phyloP scores from a whole-genome alignment of 805 yeast species.

The Hanseniaspora guilliermondii region DNA sequence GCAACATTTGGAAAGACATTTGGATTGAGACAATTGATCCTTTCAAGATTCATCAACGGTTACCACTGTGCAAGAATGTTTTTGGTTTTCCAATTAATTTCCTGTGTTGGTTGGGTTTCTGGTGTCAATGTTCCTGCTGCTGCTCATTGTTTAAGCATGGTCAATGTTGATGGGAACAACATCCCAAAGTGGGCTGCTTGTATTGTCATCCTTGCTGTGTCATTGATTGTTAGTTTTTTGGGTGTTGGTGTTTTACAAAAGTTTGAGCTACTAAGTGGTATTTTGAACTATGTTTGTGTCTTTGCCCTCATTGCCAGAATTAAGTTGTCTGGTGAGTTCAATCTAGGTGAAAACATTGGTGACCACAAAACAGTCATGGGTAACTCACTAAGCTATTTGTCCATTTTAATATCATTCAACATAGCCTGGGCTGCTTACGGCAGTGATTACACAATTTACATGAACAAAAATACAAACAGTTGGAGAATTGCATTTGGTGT shows the following conservation, averaged over 20 bases:
- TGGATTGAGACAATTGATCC: conserved; percentile 78
- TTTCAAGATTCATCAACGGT: conserved; percentile 70
- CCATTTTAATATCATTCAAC: conserved; percentile 74
- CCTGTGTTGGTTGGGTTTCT: conserved; percentile 93
- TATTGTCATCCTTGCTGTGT: conserved; percentile 51
- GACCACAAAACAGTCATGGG: conserved; percentile 65
- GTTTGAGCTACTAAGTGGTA: conserved; percentile 82
- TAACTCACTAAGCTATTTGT: conserved; percentile 65
- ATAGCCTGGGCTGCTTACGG: conserved; percentile 93
- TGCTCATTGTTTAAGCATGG: conserved; percentile 55
- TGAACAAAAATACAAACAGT: conserved; percentile 52
- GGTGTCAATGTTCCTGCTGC: conserved; percentile 85
- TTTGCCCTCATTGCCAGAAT: conserved; percentile 69
- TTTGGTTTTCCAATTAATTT: conserved; percentile 62
- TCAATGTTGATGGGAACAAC: conserved; percentile 41
- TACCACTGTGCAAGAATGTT: conserved; percentile 62
- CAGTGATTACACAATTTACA: conserved; percentile 82
- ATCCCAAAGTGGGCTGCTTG: conserved; percentile 90
- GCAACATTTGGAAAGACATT: conserved; percentile 72
- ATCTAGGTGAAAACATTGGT: conserved; percentile 34
- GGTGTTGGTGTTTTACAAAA: conserved; percentile 72
- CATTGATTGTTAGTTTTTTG: conserved; percentile 66
- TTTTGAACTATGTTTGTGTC: conserved; percentile 64
- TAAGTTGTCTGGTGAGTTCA: conserved; percentile 52
- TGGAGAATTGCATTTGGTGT: conserved; percentile 52